phyloP scores from a whole-genome alignment of 169 alveolate genomes.

The Theileria annulata region DNA sequence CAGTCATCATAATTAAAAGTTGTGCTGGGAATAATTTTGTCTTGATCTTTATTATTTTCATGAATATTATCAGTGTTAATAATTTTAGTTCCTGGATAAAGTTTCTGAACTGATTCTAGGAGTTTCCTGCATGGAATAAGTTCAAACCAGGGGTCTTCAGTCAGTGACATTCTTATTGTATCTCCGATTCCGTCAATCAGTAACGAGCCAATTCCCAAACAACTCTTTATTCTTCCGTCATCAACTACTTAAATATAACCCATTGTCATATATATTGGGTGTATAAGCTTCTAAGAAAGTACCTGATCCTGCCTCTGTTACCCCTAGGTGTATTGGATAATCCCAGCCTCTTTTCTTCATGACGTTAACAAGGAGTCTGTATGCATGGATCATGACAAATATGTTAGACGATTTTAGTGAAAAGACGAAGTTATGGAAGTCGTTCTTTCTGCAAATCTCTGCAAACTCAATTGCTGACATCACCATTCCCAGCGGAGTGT shows the following conservation, averaged over 20 bases:
- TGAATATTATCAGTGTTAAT: slow-evolving; percentile 8
- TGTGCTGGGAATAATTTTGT: neutral
- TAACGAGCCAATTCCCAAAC: slow-evolving; percentile 82
- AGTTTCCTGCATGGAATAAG: slow-evolving; percentile 69
- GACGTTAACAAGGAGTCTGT: slow-evolving; percentile 75
- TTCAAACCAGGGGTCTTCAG: slow-evolving; percentile 86
- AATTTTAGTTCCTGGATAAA: slow-evolving; percentile 20
- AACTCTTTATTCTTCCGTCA: slow-evolving; percentile 82
- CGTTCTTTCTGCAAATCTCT: slow-evolving; percentile 71
- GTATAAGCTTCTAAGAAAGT: neutral
- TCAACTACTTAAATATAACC: slow-evolving; percentile 43
- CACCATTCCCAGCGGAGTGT: slow-evolving; percentile 85
- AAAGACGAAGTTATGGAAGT: slow-evolving; percentile 75
- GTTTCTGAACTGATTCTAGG: slow-evolving; percentile 22
- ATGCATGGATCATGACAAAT: slow-evolving; percentile 79
- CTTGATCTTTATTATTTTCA: neutral
- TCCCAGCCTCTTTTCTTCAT: slow-evolving; percentile 68
- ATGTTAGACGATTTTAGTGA: slow-evolving; percentile 84
- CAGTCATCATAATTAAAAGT: slow-evolving; percentile 10
- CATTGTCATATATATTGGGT: neutral
- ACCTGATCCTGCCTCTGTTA: slow-evolving; percentile 87
- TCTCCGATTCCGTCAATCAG: slow-evolving; percentile 86
- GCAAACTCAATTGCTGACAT: slow-evolving; percentile 83
- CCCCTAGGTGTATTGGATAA: slow-evolving; percentile 85
- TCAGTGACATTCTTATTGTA: slow-evolving; percentile 83